Conservation (phyloP, 805 yeast species). For the Myxozyma kluyveri region DNA sequence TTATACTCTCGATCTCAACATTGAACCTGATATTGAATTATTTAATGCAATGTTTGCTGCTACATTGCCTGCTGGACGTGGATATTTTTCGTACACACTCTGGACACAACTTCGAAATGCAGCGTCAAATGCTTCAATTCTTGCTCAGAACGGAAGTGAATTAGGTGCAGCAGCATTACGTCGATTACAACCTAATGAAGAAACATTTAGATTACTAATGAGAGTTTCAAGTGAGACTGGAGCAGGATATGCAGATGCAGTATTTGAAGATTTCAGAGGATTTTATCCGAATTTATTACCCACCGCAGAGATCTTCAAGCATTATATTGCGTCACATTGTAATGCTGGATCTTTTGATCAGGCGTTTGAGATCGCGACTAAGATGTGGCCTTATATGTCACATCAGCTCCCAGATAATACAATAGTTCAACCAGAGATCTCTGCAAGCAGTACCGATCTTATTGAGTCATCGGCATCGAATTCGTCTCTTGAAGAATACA, state of each 20-base stretch:
- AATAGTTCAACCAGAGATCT: neutral
- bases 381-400: conserved; percentile 46
- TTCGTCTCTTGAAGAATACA: conserved; percentile 1
- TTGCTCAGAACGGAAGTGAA: no score
- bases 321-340: conserved; percentile 66
- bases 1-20: conserved; percentile 58
- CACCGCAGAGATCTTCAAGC: conserved; percentile 51
- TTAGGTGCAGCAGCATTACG: neutral
- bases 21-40: conserved; percentile 55
- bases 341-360: conserved; percentile 58
- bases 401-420: conserved; percentile 34
- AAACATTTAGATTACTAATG: conserved; percentile 65
- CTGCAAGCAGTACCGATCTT: neutral
- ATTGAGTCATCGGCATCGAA: neutral
- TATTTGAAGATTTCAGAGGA: conserved; percentile 58
- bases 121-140: conserved; percentile 48
- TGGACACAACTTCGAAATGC: conserved; percentile 59
- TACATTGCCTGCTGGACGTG: conserved; percentile 57
- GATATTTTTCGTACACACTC: conserved; percentile 52
- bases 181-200: conserved; percentile 47
- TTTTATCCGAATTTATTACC: conserved; percentile 50
- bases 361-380: conserved; percentile 53
- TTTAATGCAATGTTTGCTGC: conserved; percentile 66
- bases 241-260: conserved; percentile 54
- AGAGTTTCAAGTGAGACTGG: conserved; percentile 56